Conservation (phyloP, 805 yeast species). For the Hanseniaspora jakobsenii region DNA sequence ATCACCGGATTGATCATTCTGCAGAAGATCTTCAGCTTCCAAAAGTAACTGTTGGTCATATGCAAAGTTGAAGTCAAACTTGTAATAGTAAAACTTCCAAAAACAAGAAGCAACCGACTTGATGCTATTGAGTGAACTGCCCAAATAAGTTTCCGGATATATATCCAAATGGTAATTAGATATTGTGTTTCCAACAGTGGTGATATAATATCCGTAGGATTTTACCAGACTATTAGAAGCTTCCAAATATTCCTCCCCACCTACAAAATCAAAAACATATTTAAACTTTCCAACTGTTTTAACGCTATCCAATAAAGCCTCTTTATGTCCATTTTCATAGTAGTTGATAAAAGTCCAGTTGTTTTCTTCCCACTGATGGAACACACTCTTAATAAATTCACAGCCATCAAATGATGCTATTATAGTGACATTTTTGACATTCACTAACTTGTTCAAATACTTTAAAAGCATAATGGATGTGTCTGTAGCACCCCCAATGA, state of each 20-base stretch:
- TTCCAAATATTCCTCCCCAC: conserved; percentile 45
- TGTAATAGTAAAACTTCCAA: conserved; percentile 31
- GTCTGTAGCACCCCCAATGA: conserved; percentile 63
- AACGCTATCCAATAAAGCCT: conserved; percentile 22
- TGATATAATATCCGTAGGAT: conserved; percentile 41
- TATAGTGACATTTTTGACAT: conserved; percentile 24
- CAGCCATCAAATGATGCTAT: conserved; percentile 23
- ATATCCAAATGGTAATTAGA: conserved; percentile 31
- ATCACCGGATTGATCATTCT: conserved; percentile 35
- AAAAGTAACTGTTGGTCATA: conserved; percentile 31
- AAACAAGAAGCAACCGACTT: conserved; percentile 23
- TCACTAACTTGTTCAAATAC: conserved; percentile 26
- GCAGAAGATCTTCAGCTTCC: conserved; percentile 36
- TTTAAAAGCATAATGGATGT: conserved; percentile 26
- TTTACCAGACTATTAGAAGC: conserved; percentile 35
- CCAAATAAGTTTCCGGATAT: conserved; percentile 18
- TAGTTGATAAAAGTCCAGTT: conserved; percentile 16
- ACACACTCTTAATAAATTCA: conserved; percentile 25
- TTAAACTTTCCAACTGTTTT: conserved; percentile 41
- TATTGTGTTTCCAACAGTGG: conserved; percentile 53
- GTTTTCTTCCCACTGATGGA: conserved; percentile 17
- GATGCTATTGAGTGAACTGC: conserved; percentile 1
- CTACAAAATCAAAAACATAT: conserved; percentile 56
- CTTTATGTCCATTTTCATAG: conserved; percentile 16
- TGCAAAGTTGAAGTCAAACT: conserved; percentile 29